A percentile compares a stretch with the other conserved stretches of the same genome.
phyloP scores from a whole-genome alignment of 805 yeast genomes.

The Isabelozyma gotoi region DNA sequence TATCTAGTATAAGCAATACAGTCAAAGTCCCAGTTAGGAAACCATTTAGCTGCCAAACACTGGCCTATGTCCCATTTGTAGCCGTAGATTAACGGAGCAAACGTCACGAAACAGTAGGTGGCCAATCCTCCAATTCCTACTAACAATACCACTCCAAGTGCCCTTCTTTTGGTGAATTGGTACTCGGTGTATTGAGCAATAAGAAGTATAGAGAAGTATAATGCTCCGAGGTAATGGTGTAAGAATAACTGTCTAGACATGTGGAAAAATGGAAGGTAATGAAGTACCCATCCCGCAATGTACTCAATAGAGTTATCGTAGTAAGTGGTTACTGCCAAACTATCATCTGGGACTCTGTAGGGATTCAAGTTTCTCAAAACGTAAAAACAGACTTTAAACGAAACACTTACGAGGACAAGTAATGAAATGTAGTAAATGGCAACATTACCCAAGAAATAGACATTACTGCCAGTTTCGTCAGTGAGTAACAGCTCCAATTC shows the following conservation, averaged over 20 bases:
- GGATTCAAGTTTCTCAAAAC: conserved; percentile 30
- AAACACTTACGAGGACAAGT: conserved; percentile 27
- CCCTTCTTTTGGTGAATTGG: conserved; percentile 24
- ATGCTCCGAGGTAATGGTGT: conserved; percentile 50
- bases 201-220: conserved; percentile 48
- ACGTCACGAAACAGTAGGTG: conserved; percentile 22
- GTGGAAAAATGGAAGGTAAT: conserved; percentile 55
- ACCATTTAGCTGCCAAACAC: conserved; percentile 38
- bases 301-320: conserved; percentile 32
- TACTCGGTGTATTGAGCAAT: conserved; percentile 46
- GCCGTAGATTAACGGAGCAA: conserved; percentile 49
- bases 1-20: conserved; percentile 27
- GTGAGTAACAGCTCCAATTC: conserved; percentile 23
- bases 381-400: conserved; percentile 16
- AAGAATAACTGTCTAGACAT: conserved; percentile 39
- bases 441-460: conserved; percentile 67
- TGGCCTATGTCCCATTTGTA: conserved; percentile 40
- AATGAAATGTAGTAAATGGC: conserved; percentile 52
- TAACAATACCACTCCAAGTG: conserved; percentile 25
- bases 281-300: conserved; percentile 57
- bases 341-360: conserved; percentile 16
- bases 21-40: conserved; percentile 44
- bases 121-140: conserved; percentile 14
- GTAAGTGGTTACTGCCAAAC: conserved; percentile 10
- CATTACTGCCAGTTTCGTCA: conserved; percentile 24